phyloP scores from a whole-genome alignment of 305 asterid genomes.

The Solanum hybrid region DNA sequence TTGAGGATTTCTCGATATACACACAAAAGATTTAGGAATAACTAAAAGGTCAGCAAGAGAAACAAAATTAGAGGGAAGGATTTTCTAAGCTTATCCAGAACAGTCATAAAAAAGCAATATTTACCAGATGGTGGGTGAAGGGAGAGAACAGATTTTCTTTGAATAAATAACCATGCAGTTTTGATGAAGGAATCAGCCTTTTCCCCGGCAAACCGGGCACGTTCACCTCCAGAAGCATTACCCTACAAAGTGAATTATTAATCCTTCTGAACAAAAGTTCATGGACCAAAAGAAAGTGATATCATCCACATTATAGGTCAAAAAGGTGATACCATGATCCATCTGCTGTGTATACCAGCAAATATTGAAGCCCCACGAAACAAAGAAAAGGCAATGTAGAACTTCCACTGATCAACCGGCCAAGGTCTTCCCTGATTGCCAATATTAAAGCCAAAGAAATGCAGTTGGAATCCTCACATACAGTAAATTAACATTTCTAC shows the following conservation, averaged over 20 bases:
- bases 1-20: too few relatives aligned
- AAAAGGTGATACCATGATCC: conserved; percentile 46
- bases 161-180: conserved; percentile 57
- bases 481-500: neutral
- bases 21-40: neutral
- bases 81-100: neutral
- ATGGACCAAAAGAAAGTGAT: neutral
- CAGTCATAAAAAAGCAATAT: neutral
- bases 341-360: conserved; percentile 87
- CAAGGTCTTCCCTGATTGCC: conserved; percentile 67
- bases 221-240: conserved; percentile 94
- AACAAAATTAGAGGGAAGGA: neutral
- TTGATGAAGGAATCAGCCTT: conserved; percentile 54
- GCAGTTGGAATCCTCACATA: neutral
- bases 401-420: conserved; percentile 88
- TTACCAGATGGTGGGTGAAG: conserved; percentile 59
- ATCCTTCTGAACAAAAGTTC: neutral
- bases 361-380: conserved; percentile 85
- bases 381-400: conserved; percentile 74
- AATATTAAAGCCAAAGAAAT: conserved; percentile 8
- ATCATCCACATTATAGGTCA: neutral
- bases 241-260: conserved; percentile 40
- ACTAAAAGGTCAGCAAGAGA: neutral
- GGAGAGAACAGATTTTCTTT: conserved; percentile 61
- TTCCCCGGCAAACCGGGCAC: conserved; percentile 64